A percentile compares a stretch with the other conserved stretches of the same genome.
These are phyloP conservation scores for Podospora didyma DNA, from an alignment of 495 filamentous ascomycete species.

Conservation along the genomic window DNA sequence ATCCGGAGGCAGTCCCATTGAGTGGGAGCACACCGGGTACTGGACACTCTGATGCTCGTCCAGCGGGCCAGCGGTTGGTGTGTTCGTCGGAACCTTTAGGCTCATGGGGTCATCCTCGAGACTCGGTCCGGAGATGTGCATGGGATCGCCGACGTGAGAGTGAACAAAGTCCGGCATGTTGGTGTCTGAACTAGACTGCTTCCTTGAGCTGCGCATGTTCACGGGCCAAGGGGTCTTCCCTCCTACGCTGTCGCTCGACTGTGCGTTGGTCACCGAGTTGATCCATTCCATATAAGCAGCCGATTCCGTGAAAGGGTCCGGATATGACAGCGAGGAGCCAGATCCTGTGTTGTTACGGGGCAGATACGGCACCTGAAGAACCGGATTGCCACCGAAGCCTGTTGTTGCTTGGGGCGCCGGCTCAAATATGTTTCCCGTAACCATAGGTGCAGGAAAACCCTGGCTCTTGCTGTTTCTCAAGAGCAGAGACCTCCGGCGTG, in stretches of 20 bases:
- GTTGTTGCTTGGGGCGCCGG: slow-evolving; percentile 10
- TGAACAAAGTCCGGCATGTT: slow-evolving; percentile 40
- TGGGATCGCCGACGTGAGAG: slow-evolving; percentile 11
- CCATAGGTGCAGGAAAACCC: background rate
- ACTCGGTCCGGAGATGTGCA: slow-evolving; percentile 30
- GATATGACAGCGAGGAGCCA: slow-evolving; percentile 16
- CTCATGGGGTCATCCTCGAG: slow-evolving; percentile 28
- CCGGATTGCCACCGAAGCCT: slow-evolving; percentile 14
- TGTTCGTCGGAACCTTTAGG: slow-evolving; percentile 39
- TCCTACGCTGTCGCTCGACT: slow-evolving; percentile 16
- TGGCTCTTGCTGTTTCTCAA: slow-evolving; percentile 15
- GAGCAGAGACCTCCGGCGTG: slow-evolving; percentile 19
- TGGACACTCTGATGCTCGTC: slow-evolving; percentile 10
- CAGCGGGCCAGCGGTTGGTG: slow-evolving; percentile 22
- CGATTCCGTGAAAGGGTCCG: slow-evolving; percentile 33
- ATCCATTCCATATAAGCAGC: slow-evolving; percentile 36
- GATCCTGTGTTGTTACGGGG: slow-evolving; percentile 16
- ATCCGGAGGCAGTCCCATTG: slow-evolving; percentile 22
- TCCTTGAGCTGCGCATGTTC: slow-evolving; percentile 19
- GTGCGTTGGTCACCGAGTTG: slow-evolving; percentile 20
- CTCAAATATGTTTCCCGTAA: slow-evolving; percentile 8
- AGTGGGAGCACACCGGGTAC: slow-evolving; percentile 3
- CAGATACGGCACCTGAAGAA: slow-evolving; percentile 15
- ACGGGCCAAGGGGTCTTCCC: slow-evolving; percentile 13
- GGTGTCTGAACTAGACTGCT: slow-evolving; percentile 30